Percentiles rank a stretch among this genome's conserved stretches.
These are phyloP conservation scores for Angomonas deanei DNA, from an alignment of 208 protist species.

Conservation along the genomic window DNA sequence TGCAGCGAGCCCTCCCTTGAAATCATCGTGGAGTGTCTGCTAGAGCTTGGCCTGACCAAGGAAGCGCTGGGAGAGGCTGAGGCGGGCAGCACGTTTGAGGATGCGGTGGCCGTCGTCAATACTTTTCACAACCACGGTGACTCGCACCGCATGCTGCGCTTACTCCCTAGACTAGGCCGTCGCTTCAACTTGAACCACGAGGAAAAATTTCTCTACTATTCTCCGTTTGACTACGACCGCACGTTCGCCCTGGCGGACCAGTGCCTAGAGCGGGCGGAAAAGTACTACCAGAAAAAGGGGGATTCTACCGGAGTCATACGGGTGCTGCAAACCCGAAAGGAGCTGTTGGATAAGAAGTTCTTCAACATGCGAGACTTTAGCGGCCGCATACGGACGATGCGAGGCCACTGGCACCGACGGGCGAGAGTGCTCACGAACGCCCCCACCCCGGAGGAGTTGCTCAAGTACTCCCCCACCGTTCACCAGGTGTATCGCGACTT, in stretches of 20 bases:
- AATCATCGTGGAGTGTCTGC: slow-evolving; percentile 73
- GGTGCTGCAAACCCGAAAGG: slow-evolving; percentile 72
- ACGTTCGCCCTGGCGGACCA: slow-evolving; percentile 81
- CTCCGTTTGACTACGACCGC: slow-evolving; percentile 85
- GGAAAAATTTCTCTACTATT: slow-evolving; percentile 89
- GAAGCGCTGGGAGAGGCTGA: slow-evolving; percentile 38
- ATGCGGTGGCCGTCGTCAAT: slow-evolving; percentile 61
- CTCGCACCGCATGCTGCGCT: slow-evolving; percentile 82
- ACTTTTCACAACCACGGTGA: slow-evolving; percentile 74
- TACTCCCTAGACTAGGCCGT: slow-evolving; percentile 72
- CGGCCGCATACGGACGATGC: slow-evolving; percentile 86
- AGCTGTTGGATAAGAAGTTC: slow-evolving; percentile 85
- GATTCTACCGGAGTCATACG: slow-evolving; percentile 41
- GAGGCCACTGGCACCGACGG: slow-evolving; percentile 82
- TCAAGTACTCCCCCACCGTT: slow-evolving; percentile 83
- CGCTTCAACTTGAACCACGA: slow-evolving; percentile 85
- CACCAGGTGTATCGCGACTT: slow-evolving; percentile 89
- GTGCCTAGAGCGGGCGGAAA: slow-evolving; percentile 69
- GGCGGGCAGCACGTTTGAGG: slow-evolving; percentile 65
- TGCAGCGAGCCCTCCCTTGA: slow-evolving; percentile 50
- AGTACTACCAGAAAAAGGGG: slow-evolving; percentile 27
- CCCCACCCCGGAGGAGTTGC: slow-evolving; percentile 80
- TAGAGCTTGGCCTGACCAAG: slow-evolving; percentile 73
- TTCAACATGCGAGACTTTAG: slow-evolving; percentile 90
- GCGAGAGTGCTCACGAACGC: slow-evolving; percentile 71